phyloP scores from a whole-genome alignment of 2,329 filamentous ascomycete genomes.

The Alternaria infectoria region DNA sequence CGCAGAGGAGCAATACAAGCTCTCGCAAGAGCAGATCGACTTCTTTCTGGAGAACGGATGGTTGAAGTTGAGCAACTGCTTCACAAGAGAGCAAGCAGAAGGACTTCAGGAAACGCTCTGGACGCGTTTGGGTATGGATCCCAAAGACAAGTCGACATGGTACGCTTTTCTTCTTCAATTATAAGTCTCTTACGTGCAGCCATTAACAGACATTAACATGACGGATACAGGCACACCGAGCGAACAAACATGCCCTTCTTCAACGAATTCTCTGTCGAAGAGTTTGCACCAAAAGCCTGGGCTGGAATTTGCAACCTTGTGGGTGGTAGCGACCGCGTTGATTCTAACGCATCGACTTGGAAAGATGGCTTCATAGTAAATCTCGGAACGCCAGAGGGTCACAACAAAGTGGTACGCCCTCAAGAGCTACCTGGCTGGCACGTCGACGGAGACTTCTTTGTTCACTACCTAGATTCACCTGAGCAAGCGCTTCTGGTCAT shows the following conservation, averaged over 20 bases:
- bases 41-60: conserved; percentile 65
- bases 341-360: conserved; percentile 59
- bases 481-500: conserved; percentile 74
- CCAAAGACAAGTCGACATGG: conserved; percentile 70
- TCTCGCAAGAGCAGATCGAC: conserved; percentile 56
- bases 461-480: conserved; percentile 73
- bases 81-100: conserved; percentile 56
- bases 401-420: conserved; percentile 59
- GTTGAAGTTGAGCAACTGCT: conserved; percentile 61
- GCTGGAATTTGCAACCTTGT: conserved; percentile 69
- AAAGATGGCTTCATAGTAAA: conserved; percentile 73
- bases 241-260: conserved; percentile 70
- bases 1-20: conserved; percentile 34
- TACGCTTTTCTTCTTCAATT: conserved; percentile 9
- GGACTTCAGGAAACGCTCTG: conserved; percentile 61
- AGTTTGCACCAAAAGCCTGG: conserved; percentile 71
- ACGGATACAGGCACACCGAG: conserved; percentile 51
- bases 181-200: background rate
- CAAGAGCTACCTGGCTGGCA: conserved; percentile 67
- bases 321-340: conserved; percentile 60
- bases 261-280: conserved; percentile 58
- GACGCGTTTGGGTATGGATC: conserved; percentile 69
- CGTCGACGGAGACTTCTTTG: conserved; percentile 75
- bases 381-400: conserved; percentile 62
- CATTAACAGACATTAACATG: background rate